A percentile compares a stretch with the other conserved stretches of the same genome.
These are phyloP conservation scores for Sporothrix mexicana DNA, from an alignment of 2,329 filamentous ascomycete species.

Conservation along the genomic window DNA sequence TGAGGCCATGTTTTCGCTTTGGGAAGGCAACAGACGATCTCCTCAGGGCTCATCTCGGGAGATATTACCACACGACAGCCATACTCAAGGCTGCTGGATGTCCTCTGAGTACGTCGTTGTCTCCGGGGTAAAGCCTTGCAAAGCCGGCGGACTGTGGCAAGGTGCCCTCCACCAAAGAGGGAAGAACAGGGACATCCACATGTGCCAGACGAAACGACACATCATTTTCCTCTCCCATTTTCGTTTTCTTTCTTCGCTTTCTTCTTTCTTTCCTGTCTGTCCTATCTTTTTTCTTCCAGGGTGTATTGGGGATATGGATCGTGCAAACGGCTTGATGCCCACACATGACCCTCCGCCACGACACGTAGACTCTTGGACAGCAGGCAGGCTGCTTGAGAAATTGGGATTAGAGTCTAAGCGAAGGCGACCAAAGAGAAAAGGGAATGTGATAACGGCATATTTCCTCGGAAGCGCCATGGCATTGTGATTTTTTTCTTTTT, in stretches of 20 bases:
- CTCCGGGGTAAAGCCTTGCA: not conserved
- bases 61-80: not conserved
- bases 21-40: not conserved
- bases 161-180: not conserved
- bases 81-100: not conserved
- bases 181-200: not conserved
- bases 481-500: not conserved
- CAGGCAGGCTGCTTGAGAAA: not conserved
- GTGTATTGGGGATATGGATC: not conserved
- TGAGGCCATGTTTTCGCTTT: not conserved
- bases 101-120: not conserved
- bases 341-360: not conserved
- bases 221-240: not conserved
- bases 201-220: not conserved
- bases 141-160: too few relatives aligned
- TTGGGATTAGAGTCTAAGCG: not conserved
- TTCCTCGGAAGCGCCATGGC: not conserved
- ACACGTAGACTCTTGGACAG: not conserved
- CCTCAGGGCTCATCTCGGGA: not conserved
- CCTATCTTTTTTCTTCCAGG: too few relatives aligned
- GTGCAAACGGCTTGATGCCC: slow-evolving; percentile 15
- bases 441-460: not conserved
- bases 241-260: too few relatives aligned
- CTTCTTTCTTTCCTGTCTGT: too few relatives aligned
- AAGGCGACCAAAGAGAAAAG: not conserved